Evolutionary conservation across 1,139 yeast species (phyloP), one percentile per base, ranked within the genome.

Genomic region (Geotrichum macrosporum): DNA sequence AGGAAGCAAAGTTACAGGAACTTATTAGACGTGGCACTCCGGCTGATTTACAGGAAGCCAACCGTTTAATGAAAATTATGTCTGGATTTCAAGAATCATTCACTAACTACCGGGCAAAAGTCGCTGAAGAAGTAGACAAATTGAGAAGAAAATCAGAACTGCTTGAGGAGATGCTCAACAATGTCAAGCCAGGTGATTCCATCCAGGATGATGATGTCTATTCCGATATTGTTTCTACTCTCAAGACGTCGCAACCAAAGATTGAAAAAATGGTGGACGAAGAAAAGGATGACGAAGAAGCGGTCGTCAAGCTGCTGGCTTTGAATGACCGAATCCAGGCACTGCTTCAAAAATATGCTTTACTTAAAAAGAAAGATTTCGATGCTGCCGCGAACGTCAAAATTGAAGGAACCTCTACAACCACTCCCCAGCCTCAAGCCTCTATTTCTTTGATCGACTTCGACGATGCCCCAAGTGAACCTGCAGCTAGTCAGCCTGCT

Each of bases 1-100:
- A 89, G 61, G 78, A 87, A 55, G 98, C 98, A 15, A 94, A 94
- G 68, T 75, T 92, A 54, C 98, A 94, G 68, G 98, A 94, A 65
- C 75, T 92, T 55, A 84, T 92, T 55, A 81, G 97, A 68, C 77
- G 97, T 61, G 98, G 98, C 27, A 84, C 87, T 65, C 97, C 98
- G 2, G 86, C 83, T 55, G 99, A 92, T 67, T 76, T 92, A 62
- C 88, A 84, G 60, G 98, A 92, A 66, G 99, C 99, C 33, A 92
- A 92, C 66, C 85, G 84, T 58, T 75, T 92, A 64, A 94, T 92
- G 98, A 88, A 89, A 64, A 81, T 92, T 57, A 89, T 92, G 96
- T 95, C 98, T 8, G 99, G 99, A 2, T 92, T 86, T 70, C 58
- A 66, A 45, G 70, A 67, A 48, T 55, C 64, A n/a, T 84, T 84